A percentile compares a stretch with the other conserved stretches of the same genome.
Conservation (phyloP, 805 yeast species). For the Ogataea salicorniae region DNA sequence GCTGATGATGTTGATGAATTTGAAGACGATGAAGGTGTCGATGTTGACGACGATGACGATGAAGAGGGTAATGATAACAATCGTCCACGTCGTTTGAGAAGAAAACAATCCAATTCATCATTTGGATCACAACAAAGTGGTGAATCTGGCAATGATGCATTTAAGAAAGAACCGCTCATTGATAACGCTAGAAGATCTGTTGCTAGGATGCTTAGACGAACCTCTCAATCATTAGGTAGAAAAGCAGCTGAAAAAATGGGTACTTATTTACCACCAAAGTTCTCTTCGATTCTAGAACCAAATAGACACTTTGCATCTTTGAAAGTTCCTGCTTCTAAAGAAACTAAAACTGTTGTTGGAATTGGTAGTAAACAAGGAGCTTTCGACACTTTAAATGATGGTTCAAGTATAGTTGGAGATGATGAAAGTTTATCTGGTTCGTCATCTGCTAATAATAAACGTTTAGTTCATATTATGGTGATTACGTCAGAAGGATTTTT, state of each 20-base stretch:
- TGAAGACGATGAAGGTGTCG: slow-evolving; percentile 19
- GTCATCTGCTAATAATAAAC: slow-evolving; percentile 16
- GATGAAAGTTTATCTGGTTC: slow-evolving; percentile 11
- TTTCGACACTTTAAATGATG: not conserved
- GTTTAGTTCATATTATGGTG: slow-evolving; percentile 57
- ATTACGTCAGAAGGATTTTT: slow-evolving; percentile 84
- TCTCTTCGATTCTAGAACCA: slow-evolving; percentile 85
- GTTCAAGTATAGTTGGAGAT: slow-evolving; percentile 2
- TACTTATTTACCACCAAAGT: slow-evolving; percentile 77
- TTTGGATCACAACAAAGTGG: slow-evolving; percentile 24
- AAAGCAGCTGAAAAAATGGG: slow-evolving; percentile 87
- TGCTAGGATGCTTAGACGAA: slow-evolving; percentile 68
- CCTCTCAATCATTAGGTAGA: slow-evolving; percentile 72
- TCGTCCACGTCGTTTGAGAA: slow-evolving; percentile 12
- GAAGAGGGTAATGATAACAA: slow-evolving; percentile 7
- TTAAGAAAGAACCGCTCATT: slow-evolving; percentile 54
- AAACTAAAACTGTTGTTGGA: slow-evolving; percentile 44
- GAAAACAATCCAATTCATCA: slow-evolving; percentile 23
- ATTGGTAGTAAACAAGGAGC: slow-evolving; percentile 33
- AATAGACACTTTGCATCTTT: slow-evolving; percentile 88
- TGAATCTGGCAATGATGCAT: slow-evolving; percentile 13
- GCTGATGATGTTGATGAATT: slow-evolving; percentile 2
- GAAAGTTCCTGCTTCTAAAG: slow-evolving; percentile 39
- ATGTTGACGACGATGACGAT: slow-evolving; percentile 13
- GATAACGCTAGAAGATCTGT: slow-evolving; percentile 69